phyloP scores from a whole-genome alignment of 108 stramenopile species.

The Nitzschia sp. region DNA sequence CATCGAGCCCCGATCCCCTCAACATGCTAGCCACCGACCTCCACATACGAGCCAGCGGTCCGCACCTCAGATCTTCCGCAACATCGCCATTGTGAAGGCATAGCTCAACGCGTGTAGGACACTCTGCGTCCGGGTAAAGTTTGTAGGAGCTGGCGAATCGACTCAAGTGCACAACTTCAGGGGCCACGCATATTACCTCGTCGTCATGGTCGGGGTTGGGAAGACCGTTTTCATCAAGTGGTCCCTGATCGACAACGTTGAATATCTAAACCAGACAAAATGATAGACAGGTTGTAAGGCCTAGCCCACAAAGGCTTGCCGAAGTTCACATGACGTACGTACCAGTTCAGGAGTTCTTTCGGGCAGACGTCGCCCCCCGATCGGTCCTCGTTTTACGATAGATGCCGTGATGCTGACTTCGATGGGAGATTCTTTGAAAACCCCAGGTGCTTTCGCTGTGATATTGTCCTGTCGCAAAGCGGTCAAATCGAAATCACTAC shows the following conservation, averaged over 20 bases:
- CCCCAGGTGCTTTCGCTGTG: slow-evolving; percentile 57
- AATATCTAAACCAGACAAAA: slow-evolving; percentile 36
- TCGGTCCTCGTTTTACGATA: neutral
- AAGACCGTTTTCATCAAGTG: slow-evolving; percentile 51
- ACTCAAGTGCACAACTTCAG: slow-evolving; percentile 79
- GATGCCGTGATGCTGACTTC: neutral
- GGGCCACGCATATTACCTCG: slow-evolving; percentile 59
- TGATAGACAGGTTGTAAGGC: slow-evolving; percentile 11
- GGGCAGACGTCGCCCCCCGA: slow-evolving; percentile 23
- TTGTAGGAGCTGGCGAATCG: slow-evolving; percentile 77
- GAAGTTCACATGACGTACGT: neutral
- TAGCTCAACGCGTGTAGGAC: slow-evolving; percentile 56
- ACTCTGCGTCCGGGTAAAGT: slow-evolving; percentile 48
- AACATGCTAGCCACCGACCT: slow-evolving; percentile 58
- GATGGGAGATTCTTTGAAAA: slow-evolving; percentile 34
- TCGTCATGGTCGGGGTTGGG: slow-evolving; percentile 21
- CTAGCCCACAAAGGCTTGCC: no score
- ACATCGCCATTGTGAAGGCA: slow-evolving; percentile 74
- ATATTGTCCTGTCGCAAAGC: slow-evolving; percentile 44
- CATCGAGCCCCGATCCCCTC: slow-evolving; percentile 57
- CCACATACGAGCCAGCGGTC: slow-evolving; percentile 78
- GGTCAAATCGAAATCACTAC: slow-evolving; percentile 42
- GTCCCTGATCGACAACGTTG: slow-evolving; percentile 73
- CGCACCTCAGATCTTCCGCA: slow-evolving; percentile 57
- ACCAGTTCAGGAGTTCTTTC: slow-evolving; percentile 20